A percentile compares a stretch with the other conserved stretches of the same genome.
phyloP scores from a whole-genome alignment of 305 asterid species.

The Withania somnifera region DNA sequence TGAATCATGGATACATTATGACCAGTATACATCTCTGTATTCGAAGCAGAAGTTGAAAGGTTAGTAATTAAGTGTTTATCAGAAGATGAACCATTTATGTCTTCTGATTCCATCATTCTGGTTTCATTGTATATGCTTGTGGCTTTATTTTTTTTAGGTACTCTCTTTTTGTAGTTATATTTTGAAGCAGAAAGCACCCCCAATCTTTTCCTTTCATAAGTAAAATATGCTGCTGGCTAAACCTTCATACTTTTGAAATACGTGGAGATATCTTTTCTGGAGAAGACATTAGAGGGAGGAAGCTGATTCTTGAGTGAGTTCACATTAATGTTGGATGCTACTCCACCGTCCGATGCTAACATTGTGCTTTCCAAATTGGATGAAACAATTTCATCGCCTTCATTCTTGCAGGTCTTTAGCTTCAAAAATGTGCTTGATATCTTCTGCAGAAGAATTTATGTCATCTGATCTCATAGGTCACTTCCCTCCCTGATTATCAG shows the following conservation, averaged over 20 bases:
- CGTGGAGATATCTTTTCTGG: constrained; percentile 66
- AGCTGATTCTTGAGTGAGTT: constrained; percentile 71
- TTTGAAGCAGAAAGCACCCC: constrained; percentile 34
- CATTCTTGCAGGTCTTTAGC: constrained; percentile 15
- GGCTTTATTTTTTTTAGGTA: constrained; percentile 15
- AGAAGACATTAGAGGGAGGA: constrained; percentile 73
- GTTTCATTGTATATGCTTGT: constrained; percentile 20
- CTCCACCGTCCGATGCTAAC: constrained; percentile 16
- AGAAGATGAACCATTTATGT: constrained; percentile 26
- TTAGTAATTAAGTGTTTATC: constrained; percentile 19
- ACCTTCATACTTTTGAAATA: constrained; percentile 47
- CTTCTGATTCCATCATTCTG: constrained; percentile 24
- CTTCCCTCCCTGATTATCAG: constrained; percentile 27
- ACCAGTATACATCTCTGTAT: constrained; percentile 26
- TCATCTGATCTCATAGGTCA: constrained; percentile 14
- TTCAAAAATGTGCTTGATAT: constrained; percentile 20
- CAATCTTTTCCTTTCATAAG: constrained; percentile 42
- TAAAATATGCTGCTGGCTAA: constrained; percentile 64
- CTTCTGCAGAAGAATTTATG: constrained; percentile 16
- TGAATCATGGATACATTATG: constrained; percentile 14
- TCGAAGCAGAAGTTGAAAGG: constrained; percentile 6
- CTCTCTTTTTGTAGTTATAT: constrained; percentile 31
- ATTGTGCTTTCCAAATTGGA: constrained; percentile 14
- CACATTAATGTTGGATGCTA: constrained; percentile 32
- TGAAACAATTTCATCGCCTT: constrained; percentile 10